Evolutionary conservation across 2,329 filamentous ascomycete species (phyloP), one percentile per base, ranked within the genome.

Genomic region (Chrysoporthe puriensis): DNA sequence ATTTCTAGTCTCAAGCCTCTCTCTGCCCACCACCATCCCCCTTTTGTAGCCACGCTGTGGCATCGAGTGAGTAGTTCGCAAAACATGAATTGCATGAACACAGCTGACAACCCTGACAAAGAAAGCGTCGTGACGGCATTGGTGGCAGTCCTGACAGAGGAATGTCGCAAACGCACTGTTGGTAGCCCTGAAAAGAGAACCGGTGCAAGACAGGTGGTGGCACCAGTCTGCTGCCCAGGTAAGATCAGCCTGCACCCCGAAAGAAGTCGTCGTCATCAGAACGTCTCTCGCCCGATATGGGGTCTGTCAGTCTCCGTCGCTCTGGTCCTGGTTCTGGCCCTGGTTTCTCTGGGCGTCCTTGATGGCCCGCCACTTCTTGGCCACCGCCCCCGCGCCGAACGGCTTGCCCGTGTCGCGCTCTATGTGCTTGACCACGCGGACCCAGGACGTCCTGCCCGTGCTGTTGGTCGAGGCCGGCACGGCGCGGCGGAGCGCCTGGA

Each of bases 341-440:
- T 11, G 4, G 18, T 58, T n/a, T 58, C 14, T 26, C 48, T 52
- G 48, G 26, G 26, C 2, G 26, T 26, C 26, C 26, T 26, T 26
- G 26, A 26, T 40, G 9, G 36, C 9, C 5, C 36, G 36, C 36
- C 36, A 40, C n/a, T 60, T 52, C 43, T 65, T 65, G 32, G 63
- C 26, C 18, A 58, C 46, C 6, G 63, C 60, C 6, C 54, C 54
- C 16, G 44, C 54, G 5, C 63, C 63, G 34, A 65, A 65, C 18
- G 63, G 63, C n/a, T 58, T 54, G 8, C 63, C 63, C 13, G 63
- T 65, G 26, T 43, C 9, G 18, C 13, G 9, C n/a, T 65, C 36
- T 44, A 65, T 65, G 44, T n/a, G 11, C 1, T 16, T 16, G 43
- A 48, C 56, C 32, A 65, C 63, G 9, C 14, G 26, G 4, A 48